These are phyloP conservation scores for Heliamphora exappendiculata DNA, from an alignment of 148 eudicot species.

Conservation along the genomic window DNA sequence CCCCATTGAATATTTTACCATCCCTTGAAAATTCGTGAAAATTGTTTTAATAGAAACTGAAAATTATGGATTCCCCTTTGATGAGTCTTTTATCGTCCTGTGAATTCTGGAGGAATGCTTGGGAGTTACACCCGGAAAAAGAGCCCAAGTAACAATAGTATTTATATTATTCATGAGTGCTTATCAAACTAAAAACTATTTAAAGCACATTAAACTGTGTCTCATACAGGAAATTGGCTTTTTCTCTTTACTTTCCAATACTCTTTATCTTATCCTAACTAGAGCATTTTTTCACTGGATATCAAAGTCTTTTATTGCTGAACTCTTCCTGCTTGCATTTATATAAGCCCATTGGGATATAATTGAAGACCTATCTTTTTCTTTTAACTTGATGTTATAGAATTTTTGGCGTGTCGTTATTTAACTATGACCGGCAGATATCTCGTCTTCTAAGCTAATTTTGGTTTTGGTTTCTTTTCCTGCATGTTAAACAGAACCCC, in stretches of 20 bases:
- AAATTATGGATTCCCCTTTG: too few relatives aligned
- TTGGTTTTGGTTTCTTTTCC: slow-evolving; percentile 4
- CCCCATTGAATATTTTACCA: too few relatives aligned
- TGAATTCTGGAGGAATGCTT: background rate
- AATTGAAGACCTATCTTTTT: background rate
- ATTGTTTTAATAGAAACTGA: too few relatives aligned
- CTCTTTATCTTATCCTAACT: too few relatives aligned
- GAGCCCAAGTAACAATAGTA: too few relatives aligned
- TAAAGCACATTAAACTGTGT: background rate
- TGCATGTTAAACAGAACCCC: slow-evolving; percentile 31
- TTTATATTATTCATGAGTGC: too few relatives aligned
- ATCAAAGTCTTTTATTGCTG: background rate
- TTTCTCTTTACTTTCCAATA: background rate
- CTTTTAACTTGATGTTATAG: background rate
- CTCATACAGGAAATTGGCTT: background rate
- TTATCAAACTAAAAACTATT: too few relatives aligned
- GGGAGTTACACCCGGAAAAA: background rate
- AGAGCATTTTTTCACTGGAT: background rate
- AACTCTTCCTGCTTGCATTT: background rate
- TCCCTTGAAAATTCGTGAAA: too few relatives aligned
- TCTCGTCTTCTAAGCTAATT: slow-evolving; percentile 1
- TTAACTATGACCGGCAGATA: background rate
- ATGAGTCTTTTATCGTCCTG: too few relatives aligned
- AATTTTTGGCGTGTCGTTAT: background rate
- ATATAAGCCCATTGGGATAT: background rate